These are phyloP conservation scores for Cercospora zeina DNA, from an alignment of 2,329 filamentous ascomycete genomes.

Conservation along the genomic window DNA sequence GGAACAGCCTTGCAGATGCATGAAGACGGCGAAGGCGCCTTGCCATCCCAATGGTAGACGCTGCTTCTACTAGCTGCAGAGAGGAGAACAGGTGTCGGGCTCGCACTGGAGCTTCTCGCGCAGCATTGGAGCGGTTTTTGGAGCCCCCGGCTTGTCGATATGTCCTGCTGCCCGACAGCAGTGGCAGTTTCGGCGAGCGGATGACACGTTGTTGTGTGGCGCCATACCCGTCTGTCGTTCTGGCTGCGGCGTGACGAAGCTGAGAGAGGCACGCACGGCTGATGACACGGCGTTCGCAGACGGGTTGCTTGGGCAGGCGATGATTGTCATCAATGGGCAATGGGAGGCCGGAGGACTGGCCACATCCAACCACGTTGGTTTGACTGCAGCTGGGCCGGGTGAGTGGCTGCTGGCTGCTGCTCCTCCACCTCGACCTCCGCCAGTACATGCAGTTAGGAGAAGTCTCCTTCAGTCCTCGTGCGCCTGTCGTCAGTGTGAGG, in stretches of 20 bases:
- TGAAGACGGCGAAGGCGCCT: background rate
- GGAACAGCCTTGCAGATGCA: constrained; percentile 4
- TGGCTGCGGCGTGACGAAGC: constrained; percentile 1
- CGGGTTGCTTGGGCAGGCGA: background rate
- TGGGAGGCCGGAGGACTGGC: background rate
- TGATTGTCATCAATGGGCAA: too few relatives aligned
- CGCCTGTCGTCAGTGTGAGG: background rate
- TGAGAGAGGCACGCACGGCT: background rate
- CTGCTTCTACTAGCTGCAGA: background rate
- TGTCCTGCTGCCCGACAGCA: constrained; percentile 1
- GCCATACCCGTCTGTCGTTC: too few relatives aligned
- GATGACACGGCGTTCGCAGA: background rate
- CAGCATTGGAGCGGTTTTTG: constrained; percentile 1
- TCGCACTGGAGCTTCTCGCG: constrained; percentile 3
- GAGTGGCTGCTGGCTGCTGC: background rate
- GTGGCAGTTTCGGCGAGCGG: background rate
- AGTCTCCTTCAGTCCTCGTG: background rate
- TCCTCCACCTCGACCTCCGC: background rate
- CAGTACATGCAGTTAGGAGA: too few relatives aligned
- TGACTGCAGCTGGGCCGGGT: background rate
- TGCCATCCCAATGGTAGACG: constrained; percentile 8
- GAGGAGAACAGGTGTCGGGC: constrained; percentile 9
- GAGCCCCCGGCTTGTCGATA: background rate
- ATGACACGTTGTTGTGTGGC: constrained; percentile 5
- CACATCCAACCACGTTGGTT: background rate